Percentiles rank a stretch among this genome's conserved stretches.
phyloP scores from a whole-genome alignment of 1,284 basidiomycete genomes.

The Phaffia rhodozyma region DNA sequence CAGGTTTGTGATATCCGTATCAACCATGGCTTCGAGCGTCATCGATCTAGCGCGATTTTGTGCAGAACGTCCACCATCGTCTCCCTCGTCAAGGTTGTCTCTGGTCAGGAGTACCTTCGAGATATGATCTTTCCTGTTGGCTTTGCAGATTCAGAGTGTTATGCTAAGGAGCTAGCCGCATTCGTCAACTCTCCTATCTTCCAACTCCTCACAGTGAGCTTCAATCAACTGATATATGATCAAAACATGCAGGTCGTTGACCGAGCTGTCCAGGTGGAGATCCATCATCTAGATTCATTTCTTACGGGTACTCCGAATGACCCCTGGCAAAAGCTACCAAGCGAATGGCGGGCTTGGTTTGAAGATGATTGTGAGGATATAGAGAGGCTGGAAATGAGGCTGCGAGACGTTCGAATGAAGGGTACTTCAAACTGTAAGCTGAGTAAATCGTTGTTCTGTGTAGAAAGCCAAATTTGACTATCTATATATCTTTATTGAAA shows the following conservation, averaged over 20 bases:
- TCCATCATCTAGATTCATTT: conserved; percentile 5
- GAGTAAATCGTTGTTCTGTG: background rate
- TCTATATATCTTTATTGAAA: background rate
- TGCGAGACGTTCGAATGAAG: background rate
- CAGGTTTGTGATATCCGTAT: no score
- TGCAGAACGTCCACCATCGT: no score
- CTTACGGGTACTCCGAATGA: background rate
- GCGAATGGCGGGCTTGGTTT: conserved; percentile 9
- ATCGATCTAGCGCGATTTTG: no score
- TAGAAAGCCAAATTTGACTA: background rate
- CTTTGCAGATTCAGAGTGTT: background rate
- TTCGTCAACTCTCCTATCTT: background rate
- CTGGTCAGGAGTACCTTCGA: no score
- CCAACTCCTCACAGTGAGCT: background rate
- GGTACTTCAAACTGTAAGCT: background rate
- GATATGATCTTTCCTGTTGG: background rate
- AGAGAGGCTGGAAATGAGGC: background rate
- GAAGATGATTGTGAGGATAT: background rate
- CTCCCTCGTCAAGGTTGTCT: no score
- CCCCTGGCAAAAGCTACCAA: background rate
- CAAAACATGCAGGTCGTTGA: background rate
- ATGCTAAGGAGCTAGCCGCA: background rate
- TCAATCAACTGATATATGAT: background rate
- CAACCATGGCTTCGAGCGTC: no score
- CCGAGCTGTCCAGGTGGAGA: conserved; percentile 1